phyloP scores from a whole-genome alignment of 352 stramenopile species.

The Phytophthora ohioensis region DNA sequence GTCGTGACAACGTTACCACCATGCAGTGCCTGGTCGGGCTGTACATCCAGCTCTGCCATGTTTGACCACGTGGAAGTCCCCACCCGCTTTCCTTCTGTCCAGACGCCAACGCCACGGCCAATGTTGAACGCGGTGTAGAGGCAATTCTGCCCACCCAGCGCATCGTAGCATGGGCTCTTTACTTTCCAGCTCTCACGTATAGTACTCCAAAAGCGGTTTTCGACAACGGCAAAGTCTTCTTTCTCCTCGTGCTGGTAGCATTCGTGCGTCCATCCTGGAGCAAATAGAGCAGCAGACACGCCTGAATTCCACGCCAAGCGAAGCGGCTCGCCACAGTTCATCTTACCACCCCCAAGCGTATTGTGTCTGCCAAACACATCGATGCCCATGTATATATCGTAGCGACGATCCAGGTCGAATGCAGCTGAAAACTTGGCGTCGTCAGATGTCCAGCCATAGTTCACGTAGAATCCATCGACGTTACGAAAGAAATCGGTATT shows the following conservation, averaged over 20 bases:
- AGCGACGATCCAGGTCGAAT: conserved; percentile 51
- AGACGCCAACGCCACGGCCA: conserved; percentile 41
- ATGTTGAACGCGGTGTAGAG: conserved; percentile 52
- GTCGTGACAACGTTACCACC: conserved; percentile 34
- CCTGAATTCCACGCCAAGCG: conserved; percentile 48
- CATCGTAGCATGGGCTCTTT: conserved; percentile 47
- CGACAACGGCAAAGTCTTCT: conserved; percentile 37
- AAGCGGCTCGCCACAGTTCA: conserved; percentile 44
- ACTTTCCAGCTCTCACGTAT: conserved; percentile 45
- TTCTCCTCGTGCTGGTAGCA: conserved; percentile 44
- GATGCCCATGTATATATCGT: conserved; percentile 70
- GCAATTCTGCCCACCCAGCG: conserved; percentile 44
- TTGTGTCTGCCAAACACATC: conserved; percentile 60
- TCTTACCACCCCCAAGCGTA: conserved; percentile 46
- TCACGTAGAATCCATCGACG: conserved; percentile 58
- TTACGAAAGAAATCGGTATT: conserved; percentile 54
- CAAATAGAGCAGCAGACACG: conserved; percentile 50
- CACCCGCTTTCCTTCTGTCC: conserved; percentile 33
- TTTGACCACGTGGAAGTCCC: conserved; percentile 36
- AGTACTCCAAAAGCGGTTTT: conserved; percentile 46
- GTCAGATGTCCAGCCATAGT: conserved; percentile 60
- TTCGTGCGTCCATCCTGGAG: conserved; percentile 51
- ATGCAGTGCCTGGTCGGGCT: conserved; percentile 41
- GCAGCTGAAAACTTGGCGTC: conserved; percentile 55
- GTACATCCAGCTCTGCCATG: conserved; percentile 45